These are phyloP conservation scores for Coniochaeta ligniaria DNA, from an alignment of 2,329 filamentous ascomycete genomes.

Conservation along the genomic window DNA sequence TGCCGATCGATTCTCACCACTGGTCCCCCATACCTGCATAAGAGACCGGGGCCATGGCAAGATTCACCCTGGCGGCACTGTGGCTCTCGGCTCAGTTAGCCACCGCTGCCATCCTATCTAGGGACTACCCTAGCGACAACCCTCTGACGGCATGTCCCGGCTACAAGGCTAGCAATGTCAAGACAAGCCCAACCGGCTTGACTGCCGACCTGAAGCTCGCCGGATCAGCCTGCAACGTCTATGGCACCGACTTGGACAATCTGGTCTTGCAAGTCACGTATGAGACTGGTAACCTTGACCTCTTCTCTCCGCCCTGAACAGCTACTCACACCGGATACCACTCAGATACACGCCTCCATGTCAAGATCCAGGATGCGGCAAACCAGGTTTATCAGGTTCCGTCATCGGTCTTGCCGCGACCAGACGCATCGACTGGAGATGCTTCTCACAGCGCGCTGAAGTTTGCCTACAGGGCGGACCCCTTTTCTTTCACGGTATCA, in stretches of 20 bases:
- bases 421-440: slow-evolving; percentile 25
- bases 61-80: neutral
- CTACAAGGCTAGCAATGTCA: slow-evolving; percentile 52
- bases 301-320: neutral
- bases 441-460: slow-evolving; percentile 35
- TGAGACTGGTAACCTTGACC: slow-evolving; percentile 37
- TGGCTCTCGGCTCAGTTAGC: neutral
- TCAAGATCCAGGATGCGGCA: slow-evolving; percentile 66
- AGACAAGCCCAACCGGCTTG: slow-evolving; percentile 40
- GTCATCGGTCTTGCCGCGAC: slow-evolving; percentile 59
- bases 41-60: neutral
- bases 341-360: slow-evolving; percentile 60
- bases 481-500: slow-evolving; percentile 33
- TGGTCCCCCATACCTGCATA: neutral
- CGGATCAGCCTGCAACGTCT: slow-evolving; percentile 59
- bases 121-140: slow-evolving; percentile 14
- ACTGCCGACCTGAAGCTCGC: slow-evolving; percentile 58
- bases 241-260: slow-evolving; percentile 59
- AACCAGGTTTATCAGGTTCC: slow-evolving; percentile 70
- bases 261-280: slow-evolving; percentile 58
- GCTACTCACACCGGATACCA: neutral
- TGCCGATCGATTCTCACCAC: neutral
- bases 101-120: neutral
- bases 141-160: slow-evolving; percentile 45
- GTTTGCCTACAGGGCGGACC: slow-evolving; percentile 29